These are phyloP conservation scores for Xylaria flabelliformis DNA, from an alignment of 495 filamentous ascomycete genomes.

Conservation along the genomic window DNA sequence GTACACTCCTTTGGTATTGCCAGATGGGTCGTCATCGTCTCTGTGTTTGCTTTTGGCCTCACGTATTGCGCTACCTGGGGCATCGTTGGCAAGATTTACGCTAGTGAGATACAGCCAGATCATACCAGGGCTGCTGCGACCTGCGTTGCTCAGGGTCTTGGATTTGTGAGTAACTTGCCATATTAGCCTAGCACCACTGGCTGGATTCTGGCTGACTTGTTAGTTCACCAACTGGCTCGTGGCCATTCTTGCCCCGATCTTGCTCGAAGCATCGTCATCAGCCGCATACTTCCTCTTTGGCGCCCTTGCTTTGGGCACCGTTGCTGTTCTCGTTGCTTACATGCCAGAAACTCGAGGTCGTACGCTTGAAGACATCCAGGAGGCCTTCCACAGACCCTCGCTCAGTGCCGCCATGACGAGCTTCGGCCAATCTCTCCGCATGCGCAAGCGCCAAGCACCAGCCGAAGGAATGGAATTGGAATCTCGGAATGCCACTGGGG, in stretches of 20 bases:
- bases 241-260: slow-evolving; percentile 66
- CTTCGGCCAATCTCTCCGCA: slow-evolving; percentile 27
- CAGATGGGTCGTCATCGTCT: slow-evolving; percentile 62
- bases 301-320: slow-evolving; percentile 52
- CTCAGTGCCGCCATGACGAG: slow-evolving; percentile 24
- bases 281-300: slow-evolving; percentile 70
- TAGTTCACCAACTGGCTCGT: slow-evolving; percentile 64
- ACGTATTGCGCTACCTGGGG: slow-evolving; percentile 57
- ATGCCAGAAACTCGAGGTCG: slow-evolving; percentile 69
- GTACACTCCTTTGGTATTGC: slow-evolving; percentile 56
- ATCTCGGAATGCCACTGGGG: slow-evolving; percentile 14
- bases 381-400: slow-evolving; percentile 51
- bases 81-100: slow-evolving; percentile 62
- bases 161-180: slow-evolving; percentile 26
- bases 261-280: slow-evolving; percentile 61
- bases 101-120: slow-evolving; percentile 63
- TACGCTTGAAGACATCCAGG: slow-evolving; percentile 64
- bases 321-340: slow-evolving; percentile 54
- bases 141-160: slow-evolving; percentile 52
- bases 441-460: slow-evolving; percentile 14
- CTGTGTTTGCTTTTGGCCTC: slow-evolving; percentile 51
- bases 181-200: neutral
- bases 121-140: slow-evolving; percentile 60
- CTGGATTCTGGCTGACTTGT: neutral
- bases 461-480: slow-evolving; percentile 28